Evolutionary conservation across 495 filamentous ascomycete genomes (phyloP).

Genomic region (Aspergillus hancockii): DNA sequence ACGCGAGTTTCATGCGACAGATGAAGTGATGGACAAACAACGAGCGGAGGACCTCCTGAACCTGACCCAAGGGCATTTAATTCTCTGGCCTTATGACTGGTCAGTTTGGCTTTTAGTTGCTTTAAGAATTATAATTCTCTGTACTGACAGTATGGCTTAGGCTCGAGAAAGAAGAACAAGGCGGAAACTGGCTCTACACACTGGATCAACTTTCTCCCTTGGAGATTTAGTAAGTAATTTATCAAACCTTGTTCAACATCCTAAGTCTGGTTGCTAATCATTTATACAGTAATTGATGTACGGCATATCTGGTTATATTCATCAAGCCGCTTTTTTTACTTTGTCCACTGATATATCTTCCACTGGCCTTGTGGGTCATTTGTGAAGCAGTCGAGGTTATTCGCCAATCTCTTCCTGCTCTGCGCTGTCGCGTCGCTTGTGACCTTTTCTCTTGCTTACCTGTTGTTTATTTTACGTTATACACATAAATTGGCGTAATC

Average conservation of each 20-base stretch:
- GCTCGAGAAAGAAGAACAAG: conserved; percentile 84
- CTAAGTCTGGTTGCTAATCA: conserved; percentile 13
- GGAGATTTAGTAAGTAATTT: conserved; percentile 87
- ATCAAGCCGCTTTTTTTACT: neutral
- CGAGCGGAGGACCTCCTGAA: conserved; percentile 80
- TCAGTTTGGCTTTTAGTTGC: conserved; percentile 18
- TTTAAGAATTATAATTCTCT: neutral
- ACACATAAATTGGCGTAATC: too few species aligned
- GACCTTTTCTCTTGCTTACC: neutral
- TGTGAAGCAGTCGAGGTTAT: neutral
- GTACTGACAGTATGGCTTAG: conserved; percentile 26
- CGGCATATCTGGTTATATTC: neutral
- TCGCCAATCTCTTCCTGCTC: neutral
- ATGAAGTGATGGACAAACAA: conserved; percentile 69
- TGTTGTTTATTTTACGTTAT: neutral
- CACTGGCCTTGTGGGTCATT: neutral
- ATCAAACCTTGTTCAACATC: neutral
- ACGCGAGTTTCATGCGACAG: conserved; percentile 66
- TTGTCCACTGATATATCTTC: too few species aligned
- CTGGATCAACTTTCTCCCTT: conserved; percentile 93
- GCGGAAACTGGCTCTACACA: conserved; percentile 95
- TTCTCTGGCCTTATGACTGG: conserved; percentile 95
- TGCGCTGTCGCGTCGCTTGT: neutral
- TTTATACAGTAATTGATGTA: conserved; percentile 27
- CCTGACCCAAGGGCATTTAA: conserved; percentile 83